Evolutionary conservation across 2,329 filamentous ascomycete species (phyloP), one percentile per base, ranked within the genome.

Genomic region (Trichoderma sp.): DNA sequence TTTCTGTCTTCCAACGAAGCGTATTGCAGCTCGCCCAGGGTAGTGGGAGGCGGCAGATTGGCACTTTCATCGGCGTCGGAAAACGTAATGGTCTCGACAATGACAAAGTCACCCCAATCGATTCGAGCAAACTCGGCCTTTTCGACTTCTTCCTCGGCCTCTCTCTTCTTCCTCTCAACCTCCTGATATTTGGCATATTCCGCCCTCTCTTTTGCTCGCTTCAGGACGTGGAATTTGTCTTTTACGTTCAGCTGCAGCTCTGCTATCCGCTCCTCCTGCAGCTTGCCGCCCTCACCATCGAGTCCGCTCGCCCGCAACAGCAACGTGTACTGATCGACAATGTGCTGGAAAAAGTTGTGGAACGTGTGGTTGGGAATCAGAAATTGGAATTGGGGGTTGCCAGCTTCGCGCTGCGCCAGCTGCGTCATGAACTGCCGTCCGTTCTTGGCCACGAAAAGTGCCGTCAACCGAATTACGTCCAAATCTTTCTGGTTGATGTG

Each of bases 101-200:
- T 92, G 39, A 95, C 91, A 77, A 99, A 99, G 79, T 98, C 95
- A 78, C 97, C 93, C 96, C 96, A 99, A 81, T 99, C 96, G 74
- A 99, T 96, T 76, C 96, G 92, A 1, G 92, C 92, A 81, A 96
- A 90, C 68, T 89, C 85, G 26, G 87, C 83, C 77, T 91, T 91
- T 80, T 97, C 93, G 77, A 94, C 90, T 78, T 97, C 93, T 53
- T 92, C 92, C 74, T 95, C 90, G 78, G 97, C 94, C 77, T 97
- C 94, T 79, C 95, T 94, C 85, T 95, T 93, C 76, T 91, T 89
- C 80, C 95, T 95, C 83, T 98, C 93, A 69, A 90, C 85, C 75
- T 96, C 93, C 77, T 96, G 92, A 78, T 90, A 93, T 80, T 93
- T 94, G 74, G 92, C 87, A 86, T 95, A 98, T 76, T 97, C 94